phyloP scores from a whole-genome alignment of 148 eudicot genomes.

The Arbutus unedo region DNA sequence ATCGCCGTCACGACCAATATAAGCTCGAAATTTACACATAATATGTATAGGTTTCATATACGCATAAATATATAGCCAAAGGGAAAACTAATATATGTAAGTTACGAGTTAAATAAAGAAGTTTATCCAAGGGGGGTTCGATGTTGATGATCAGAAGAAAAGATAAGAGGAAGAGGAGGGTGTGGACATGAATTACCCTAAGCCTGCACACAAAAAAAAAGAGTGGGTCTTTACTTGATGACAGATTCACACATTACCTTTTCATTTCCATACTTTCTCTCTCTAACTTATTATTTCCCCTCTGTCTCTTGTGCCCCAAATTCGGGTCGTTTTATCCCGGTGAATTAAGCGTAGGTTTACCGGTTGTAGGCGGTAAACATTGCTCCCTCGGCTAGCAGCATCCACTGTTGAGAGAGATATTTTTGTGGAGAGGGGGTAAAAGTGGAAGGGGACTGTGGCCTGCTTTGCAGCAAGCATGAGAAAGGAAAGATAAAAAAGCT shows the following conservation, averaged over 20 bases:
- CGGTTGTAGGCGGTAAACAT: slow-evolving; percentile 15
- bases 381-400: slow-evolving; percentile 19
- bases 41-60: background rate
- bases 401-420: background rate
- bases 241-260: background rate
- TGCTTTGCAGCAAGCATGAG: slow-evolving; percentile 18
- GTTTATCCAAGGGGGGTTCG: background rate
- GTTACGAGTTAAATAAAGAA: background rate
- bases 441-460: background rate
- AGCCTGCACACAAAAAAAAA: slow-evolving; percentile 5
- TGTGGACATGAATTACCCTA: slow-evolving; percentile 59
- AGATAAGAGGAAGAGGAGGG: slow-evolving; percentile 51
- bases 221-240: background rate
- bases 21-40: background rate
- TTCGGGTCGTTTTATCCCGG: slow-evolving; percentile 3
- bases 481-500: slow-evolving; percentile 10
- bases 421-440: background rate
- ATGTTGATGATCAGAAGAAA: slow-evolving; percentile 20
- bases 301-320: slow-evolving; percentile 17
- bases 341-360: slow-evolving; percentile 10
- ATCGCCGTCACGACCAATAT: slow-evolving; percentile 10
- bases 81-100: background rate
- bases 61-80: background rate
- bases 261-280: background rate
- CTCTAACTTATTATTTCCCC: no score